phyloP scores from a whole-genome alignment of 2,329 filamentous ascomycete genomes.

The Colletotrichum godetiae region DNA sequence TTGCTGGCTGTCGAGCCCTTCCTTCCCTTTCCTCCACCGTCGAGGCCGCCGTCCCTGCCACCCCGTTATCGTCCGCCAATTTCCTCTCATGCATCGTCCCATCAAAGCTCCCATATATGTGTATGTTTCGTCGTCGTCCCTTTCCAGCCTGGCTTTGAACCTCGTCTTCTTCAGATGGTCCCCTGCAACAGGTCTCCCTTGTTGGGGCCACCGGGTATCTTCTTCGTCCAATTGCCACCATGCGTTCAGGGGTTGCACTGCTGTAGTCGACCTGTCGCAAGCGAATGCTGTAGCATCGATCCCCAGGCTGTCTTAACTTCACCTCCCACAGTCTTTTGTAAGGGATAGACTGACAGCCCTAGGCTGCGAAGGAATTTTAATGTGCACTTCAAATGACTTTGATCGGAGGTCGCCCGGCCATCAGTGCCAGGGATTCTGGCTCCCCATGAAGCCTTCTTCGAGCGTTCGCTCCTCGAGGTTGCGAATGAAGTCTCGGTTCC shows the following conservation, averaged over 20 bases:
- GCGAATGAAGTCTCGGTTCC: constrained; percentile 89
- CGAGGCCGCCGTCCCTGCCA: neutral
- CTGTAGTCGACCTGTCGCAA: neutral
- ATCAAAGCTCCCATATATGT: constrained; percentile 22
- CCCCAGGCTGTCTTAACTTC: neutral
- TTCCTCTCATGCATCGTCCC: constrained; percentile 13
- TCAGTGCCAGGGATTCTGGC: constrained; percentile 76
- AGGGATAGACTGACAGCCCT: neutral
- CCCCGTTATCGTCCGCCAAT: neutral
- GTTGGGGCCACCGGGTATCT: constrained; percentile 27
- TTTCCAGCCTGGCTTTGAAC: neutral
- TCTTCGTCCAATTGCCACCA: constrained; percentile 9
- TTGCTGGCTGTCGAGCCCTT: constrained; percentile 3
- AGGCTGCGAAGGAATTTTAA: no score
- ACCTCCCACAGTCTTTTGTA: neutral
- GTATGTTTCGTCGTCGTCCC: neutral
- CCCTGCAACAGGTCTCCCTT: constrained; percentile 15
- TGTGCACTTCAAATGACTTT: neutral
- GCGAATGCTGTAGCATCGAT: neutral
- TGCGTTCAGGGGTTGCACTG: neutral
- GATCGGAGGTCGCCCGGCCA: constrained; percentile 25
- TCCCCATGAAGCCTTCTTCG: constrained; percentile 88
- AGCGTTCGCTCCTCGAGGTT: constrained; percentile 94
- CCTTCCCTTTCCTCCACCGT: neutral
- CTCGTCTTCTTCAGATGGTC: constrained; percentile 4